Percentiles rank a stretch among this genome's conserved stretches.
These are phyloP conservation scores for Tulasnella calospora DNA, from an alignment of 768 basidiomycete genomes.

Conservation along the genomic window DNA sequence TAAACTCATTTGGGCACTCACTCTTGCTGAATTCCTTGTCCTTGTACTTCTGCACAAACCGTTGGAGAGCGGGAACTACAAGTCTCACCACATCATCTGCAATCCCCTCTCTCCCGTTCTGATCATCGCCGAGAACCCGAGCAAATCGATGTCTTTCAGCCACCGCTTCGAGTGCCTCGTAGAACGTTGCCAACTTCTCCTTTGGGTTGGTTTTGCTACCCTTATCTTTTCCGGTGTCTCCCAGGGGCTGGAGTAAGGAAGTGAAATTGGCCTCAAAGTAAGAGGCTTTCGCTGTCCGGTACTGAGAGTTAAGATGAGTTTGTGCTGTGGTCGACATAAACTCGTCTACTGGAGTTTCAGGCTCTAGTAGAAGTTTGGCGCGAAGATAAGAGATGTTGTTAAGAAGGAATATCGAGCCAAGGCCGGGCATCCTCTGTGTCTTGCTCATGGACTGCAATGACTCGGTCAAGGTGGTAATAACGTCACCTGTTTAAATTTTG, in stretches of 20 bases:
- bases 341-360: constrained; percentile 45
- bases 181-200: constrained; percentile 79
- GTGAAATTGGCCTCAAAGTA: constrained; percentile 83
- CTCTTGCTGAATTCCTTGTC: constrained; percentile 86
- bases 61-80: constrained; percentile 66
- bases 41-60: constrained; percentile 67
- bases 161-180: constrained; percentile 73
- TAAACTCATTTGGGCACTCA: constrained; percentile 43
- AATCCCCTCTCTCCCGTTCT: constrained; percentile 48
- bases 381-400: constrained; percentile 75
- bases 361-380: constrained; percentile 52
- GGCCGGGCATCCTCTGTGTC: constrained; percentile 51
- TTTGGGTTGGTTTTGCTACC: constrained; percentile 59
- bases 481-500: constrained; percentile 51
- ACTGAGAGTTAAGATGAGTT: constrained; percentile 61
- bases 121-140: constrained; percentile 66
- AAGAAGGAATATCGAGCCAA: constrained; percentile 69
- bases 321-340: constrained; percentile 59
- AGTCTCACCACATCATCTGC: constrained; percentile 72
- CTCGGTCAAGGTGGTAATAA: constrained; percentile 58
- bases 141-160: constrained; percentile 68
- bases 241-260: constrained; percentile 61
- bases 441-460: constrained; percentile 57
- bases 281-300: constrained; percentile 73
- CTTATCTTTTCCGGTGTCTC: constrained; percentile 44